Evolutionary conservation across 2,329 filamentous ascomycete genomes (phyloP).

Genomic region (Drechslerella coelobrocha): DNA sequence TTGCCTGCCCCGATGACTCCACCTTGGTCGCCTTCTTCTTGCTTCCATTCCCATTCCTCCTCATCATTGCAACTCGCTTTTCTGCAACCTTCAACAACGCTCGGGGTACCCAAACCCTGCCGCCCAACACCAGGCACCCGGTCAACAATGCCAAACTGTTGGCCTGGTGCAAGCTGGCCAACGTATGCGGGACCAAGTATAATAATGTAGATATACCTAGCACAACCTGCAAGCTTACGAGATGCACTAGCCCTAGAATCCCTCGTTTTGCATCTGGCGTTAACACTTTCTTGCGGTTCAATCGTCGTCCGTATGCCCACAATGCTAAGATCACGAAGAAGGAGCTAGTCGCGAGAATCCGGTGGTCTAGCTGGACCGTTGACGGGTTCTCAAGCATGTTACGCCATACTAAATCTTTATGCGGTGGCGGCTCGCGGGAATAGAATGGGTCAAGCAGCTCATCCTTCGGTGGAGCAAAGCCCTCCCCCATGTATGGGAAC

Average conservation of each 20-base stretch:
- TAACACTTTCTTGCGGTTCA: constrained; percentile 25
- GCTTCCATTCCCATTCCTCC: neutral
- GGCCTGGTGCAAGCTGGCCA: constrained; percentile 92
- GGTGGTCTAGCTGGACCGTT: constrained; percentile 92
- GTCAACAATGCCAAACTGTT: constrained; percentile 85
- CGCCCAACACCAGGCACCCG: constrained; percentile 79
- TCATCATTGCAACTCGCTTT: constrained; percentile 35
- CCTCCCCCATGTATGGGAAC: constrained; percentile 91
- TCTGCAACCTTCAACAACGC: constrained; percentile 67
- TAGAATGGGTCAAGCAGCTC: constrained; percentile 54
- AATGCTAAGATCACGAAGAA: constrained; percentile 81
- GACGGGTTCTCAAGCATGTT: constrained; percentile 98
- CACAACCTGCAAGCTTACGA: constrained; percentile 79
- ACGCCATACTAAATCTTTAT: constrained; percentile 88
- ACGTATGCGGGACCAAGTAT: constrained; percentile 86
- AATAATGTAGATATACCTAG: constrained; percentile 90
- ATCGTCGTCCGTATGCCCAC: constrained; percentile 68
- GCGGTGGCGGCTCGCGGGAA: constrained; percentile 48
- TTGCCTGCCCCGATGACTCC: constrained; percentile 21
- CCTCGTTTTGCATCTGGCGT: constrained; percentile 67
- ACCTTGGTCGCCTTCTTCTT: constrained; percentile 13
- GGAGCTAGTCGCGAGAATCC: constrained; percentile 86
- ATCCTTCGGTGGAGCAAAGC: constrained; percentile 75
- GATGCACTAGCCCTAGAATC: constrained; percentile 78
- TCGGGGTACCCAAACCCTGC: constrained; percentile 75